phyloP scores from a whole-genome alignment of 768 basidiomycete genomes.

The Floccularia luteovirens region DNA sequence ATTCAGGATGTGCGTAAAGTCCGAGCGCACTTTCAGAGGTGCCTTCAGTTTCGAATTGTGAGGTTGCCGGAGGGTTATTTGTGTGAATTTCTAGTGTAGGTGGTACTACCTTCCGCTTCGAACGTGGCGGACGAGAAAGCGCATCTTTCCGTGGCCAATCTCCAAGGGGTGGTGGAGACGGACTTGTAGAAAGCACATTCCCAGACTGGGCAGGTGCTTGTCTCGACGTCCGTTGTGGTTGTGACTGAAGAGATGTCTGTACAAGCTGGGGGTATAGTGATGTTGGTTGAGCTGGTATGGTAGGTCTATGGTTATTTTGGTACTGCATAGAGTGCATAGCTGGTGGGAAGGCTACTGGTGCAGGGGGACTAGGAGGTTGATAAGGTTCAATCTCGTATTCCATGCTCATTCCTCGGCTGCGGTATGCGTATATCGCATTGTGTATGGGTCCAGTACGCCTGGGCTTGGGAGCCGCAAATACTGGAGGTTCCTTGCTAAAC shows the following conservation, averaged over 20 bases:
- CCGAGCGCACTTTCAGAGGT: too few species aligned
- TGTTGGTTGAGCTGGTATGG: conserved; percentile 10
- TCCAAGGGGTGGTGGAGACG: conserved; percentile 39
- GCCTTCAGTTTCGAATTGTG: too few species aligned
- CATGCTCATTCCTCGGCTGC: conserved; percentile 27
- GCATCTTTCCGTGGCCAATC: conserved; percentile 47
- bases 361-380: conserved; percentile 22
- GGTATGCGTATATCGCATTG: conserved; percentile 25
- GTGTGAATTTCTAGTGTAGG: too few species aligned
- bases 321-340: not conserved
- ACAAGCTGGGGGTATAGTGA: conserved; percentile 19
- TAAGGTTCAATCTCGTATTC: conserved; percentile 45
- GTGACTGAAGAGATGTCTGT: conserved; percentile 12
- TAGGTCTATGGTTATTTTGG: not conserved
- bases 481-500: conserved; percentile 21
- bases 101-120: conserved; percentile 25
- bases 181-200: too few species aligned
- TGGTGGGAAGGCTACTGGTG: too few species aligned
- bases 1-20: too few species aligned
- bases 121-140: conserved; percentile 19
- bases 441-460: conserved; percentile 22
- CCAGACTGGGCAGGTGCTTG: conserved; percentile 11
- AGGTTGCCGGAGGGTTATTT: too few species aligned
- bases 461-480: conserved; percentile 37
- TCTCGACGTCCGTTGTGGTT: conserved; percentile 12